Conservation (phyloP, 768 basidiomycete species). For the Tulasnella sp. region DNA sequence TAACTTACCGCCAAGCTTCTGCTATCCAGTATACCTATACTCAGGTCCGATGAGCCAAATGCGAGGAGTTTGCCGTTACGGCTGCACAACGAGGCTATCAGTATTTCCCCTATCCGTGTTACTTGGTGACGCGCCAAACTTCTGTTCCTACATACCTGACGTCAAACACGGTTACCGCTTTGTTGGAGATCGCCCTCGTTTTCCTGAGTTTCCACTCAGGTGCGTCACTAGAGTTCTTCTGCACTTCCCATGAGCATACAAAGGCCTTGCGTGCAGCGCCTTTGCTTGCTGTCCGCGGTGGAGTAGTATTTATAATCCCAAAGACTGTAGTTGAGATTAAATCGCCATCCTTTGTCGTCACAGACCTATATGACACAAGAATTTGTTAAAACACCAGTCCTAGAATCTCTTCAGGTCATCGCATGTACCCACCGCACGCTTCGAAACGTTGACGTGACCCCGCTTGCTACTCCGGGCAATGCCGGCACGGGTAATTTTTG, state of each 20-base stretch:
- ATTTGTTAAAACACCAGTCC: too few species aligned
- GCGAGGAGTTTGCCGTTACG: slow-evolving; percentile 70
- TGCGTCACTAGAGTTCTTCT: slow-evolving; percentile 21
- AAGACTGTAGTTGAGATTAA: slow-evolving; percentile 27
- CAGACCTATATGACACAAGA: too few species aligned
- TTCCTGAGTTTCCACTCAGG: slow-evolving; percentile 56
- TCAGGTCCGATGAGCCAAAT: slow-evolving; percentile 76
- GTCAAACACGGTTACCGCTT: slow-evolving; percentile 77
- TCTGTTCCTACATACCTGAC: slow-evolving; percentile 52
- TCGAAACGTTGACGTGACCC: slow-evolving; percentile 40
- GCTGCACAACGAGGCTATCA: slow-evolving; percentile 30
- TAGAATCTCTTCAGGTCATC: too few species aligned
- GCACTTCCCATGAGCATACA: slow-evolving; percentile 27
- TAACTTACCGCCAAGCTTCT: slow-evolving; percentile 55
- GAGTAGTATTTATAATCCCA: slow-evolving; percentile 56
- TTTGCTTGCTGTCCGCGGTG: slow-evolving; percentile 44
- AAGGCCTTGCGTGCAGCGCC: slow-evolving; percentile 45
- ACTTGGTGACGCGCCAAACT: not conserved
- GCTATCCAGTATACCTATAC: slow-evolving; percentile 73
- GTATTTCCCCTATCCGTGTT: not conserved
- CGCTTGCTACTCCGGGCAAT: slow-evolving; percentile 27
- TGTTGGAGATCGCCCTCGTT: slow-evolving; percentile 59
- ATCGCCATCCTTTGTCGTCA: not conserved
- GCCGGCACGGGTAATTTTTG: slow-evolving; percentile 43
- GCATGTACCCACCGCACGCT: slow-evolving; percentile 43